phyloP scores from a whole-genome alignment of 225 moss, liverwort and hornwort genomes.

The Antitrichia curtipendula region DNA sequence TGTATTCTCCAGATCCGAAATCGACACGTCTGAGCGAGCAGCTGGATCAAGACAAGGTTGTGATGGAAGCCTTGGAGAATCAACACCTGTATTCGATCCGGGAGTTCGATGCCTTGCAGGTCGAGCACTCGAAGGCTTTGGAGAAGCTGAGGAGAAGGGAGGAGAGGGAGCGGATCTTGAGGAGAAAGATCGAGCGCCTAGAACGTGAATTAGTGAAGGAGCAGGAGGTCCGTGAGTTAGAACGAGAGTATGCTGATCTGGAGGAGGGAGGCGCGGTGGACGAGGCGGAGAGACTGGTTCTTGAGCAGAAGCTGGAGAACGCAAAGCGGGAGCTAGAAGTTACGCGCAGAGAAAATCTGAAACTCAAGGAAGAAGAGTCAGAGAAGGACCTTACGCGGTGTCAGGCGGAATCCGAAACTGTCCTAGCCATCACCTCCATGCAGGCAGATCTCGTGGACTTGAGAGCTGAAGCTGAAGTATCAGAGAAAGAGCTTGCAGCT shows the following conservation, averaged over 20 bases:
- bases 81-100: constrained; percentile 58
- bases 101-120: constrained; percentile 62
- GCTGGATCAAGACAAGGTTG: constrained; percentile 33
- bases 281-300: constrained; percentile 17
- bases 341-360: constrained; percentile 31
- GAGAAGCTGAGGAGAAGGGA: constrained; percentile 48
- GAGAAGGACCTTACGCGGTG: constrained; percentile 70
- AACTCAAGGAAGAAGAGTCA: constrained; percentile 54
- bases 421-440: constrained; percentile 68
- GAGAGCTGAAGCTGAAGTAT: constrained; percentile 32
- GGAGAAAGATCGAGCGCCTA: constrained; percentile 25
- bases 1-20: constrained; percentile 28
- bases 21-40: constrained; percentile 18
- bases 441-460: constrained; percentile 61
- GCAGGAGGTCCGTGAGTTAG: constrained; percentile 35
- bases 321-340: constrained; percentile 48
- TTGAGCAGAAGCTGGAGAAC: constrained; percentile 53
- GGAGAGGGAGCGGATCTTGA: constrained; percentile 38
- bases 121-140: constrained; percentile 36
- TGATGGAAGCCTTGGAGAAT: constrained; percentile 70
- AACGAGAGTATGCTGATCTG: constrained; percentile 22
- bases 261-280: constrained; percentile 25
- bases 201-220: constrained; percentile 24
- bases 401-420: constrained; percentile 85
- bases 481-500: constrained; percentile 18